Conservation (phyloP, 2,329 filamentous ascomycete species). For the Microcyclospora tardicrescens region DNA sequence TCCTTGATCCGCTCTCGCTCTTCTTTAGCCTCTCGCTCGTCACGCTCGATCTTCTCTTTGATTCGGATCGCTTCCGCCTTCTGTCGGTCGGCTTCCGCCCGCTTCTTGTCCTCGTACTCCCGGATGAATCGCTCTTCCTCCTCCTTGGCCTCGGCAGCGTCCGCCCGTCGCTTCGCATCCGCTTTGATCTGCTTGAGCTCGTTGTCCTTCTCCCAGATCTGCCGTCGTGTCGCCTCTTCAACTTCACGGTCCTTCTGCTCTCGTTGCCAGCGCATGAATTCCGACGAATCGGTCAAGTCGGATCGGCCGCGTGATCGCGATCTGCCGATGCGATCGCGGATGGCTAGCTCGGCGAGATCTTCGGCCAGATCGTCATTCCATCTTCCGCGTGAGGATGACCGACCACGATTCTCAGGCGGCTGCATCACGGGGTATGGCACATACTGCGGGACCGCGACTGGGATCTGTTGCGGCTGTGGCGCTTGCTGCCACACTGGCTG, state of each 20-base stretch:
- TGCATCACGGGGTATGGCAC: slow-evolving; percentile 1
- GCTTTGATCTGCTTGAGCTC: slow-evolving; percentile 19
- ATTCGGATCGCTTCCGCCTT: slow-evolving; percentile 29
- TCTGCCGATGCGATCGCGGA: slow-evolving; percentile 20
- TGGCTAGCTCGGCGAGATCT: slow-evolving; percentile 18
- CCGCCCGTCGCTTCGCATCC: slow-evolving; percentile 17
- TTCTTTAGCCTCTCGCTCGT: slow-evolving; percentile 25
- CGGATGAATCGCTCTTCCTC: slow-evolving; percentile 14
- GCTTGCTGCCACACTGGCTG: slow-evolving; percentile 1
- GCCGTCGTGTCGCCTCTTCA: slow-evolving; percentile 22
- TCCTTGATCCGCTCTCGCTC: slow-evolving; percentile 29
- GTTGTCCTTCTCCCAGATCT: slow-evolving; percentile 24
- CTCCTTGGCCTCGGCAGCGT: slow-evolving; percentile 21
- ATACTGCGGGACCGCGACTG: background rate
- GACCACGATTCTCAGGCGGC: slow-evolving; percentile 11
- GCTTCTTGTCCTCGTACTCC: slow-evolving; percentile 17
- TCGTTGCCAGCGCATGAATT: slow-evolving; percentile 17
- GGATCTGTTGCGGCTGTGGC: background rate
- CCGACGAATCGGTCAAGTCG: slow-evolving; percentile 13
- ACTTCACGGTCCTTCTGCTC: slow-evolving; percentile 24
- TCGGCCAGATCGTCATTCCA: slow-evolving; percentile 14
- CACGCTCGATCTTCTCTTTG: slow-evolving; percentile 25
- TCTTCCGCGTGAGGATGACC: slow-evolving; percentile 5
- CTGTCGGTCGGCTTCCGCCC: slow-evolving; percentile 25
- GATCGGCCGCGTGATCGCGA: slow-evolving; percentile 22